Conservation (phyloP, 2,329 filamentous ascomycete species). For the Arthrobotrys iridis region DNA sequence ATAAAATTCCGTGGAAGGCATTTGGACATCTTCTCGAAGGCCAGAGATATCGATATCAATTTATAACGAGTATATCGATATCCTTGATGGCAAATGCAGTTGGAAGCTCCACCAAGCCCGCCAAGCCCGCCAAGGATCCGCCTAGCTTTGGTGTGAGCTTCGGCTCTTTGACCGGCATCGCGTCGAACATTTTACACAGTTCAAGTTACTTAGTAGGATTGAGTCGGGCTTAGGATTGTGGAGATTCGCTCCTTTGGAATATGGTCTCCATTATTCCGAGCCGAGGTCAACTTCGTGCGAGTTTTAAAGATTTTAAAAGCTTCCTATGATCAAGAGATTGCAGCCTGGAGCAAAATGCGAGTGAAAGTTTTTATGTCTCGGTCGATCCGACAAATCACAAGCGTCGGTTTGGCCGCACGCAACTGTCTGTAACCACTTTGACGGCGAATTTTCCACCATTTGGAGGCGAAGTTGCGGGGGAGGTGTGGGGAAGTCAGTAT, state of each 20-base stretch:
- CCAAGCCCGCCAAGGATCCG: background rate
- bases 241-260: background rate
- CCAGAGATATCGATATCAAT: too few species aligned
- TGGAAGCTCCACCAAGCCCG: background rate
- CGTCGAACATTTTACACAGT: background rate
- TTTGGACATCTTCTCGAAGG: background rate
- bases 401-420: constrained; percentile 7
- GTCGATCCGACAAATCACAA: constrained; percentile 43
- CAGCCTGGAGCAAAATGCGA: constrained; percentile 16
- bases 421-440: background rate
- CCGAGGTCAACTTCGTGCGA: constrained; percentile 46
- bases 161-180: constrained; percentile 50
- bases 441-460: constrained; percentile 51
- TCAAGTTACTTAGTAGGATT: background rate
- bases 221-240: background rate
- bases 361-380: constrained; percentile 36
- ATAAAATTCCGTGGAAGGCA: too few species aligned
- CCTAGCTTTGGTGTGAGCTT: constrained; percentile 4
- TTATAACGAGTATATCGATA: background rate
- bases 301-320: background rate
- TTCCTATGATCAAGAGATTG: background rate
- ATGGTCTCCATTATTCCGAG: constrained; percentile 49
- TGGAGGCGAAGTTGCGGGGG: constrained; percentile 24
- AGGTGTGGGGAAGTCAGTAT: constrained; percentile 23
- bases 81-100: background rate